Evolutionary conservation across 2,329 filamentous ascomycete species (phyloP).

Genomic region (Fusarium anguioides): DNA sequence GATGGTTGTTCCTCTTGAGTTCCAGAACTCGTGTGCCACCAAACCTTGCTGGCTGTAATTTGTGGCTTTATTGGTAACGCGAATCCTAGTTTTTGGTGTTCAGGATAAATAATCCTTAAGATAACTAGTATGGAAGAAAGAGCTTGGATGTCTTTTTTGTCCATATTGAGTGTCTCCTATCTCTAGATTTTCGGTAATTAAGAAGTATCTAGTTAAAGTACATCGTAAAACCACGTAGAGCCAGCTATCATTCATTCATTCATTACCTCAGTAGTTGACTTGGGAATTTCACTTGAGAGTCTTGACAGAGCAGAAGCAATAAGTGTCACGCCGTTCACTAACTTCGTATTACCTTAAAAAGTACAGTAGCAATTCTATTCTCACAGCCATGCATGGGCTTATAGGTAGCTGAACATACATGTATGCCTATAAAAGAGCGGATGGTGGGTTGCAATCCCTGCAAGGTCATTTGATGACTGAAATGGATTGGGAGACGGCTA

Average conservation of each 20-base stretch:
- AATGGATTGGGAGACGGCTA: neutral
- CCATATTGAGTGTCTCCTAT: neutral
- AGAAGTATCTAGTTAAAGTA: neutral
- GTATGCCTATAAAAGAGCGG: neutral
- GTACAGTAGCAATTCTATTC: no score
- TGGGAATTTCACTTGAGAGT: neutral
- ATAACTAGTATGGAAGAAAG: neutral
- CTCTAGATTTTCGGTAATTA: neutral
- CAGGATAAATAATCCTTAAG: neutral
- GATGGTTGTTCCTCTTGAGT: constrained; percentile 34
- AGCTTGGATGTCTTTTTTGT: neutral
- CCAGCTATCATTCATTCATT: no score
- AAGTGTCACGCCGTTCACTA: neutral
- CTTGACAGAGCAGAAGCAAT: neutral
- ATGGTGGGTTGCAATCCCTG: neutral
- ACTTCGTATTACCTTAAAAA: neutral
- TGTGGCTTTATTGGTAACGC: neutral
- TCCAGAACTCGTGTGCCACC: constrained; percentile 41
- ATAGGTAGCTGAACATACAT: neutral
- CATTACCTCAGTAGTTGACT: no score
- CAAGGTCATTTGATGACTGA: neutral
- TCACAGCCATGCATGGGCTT: neutral
- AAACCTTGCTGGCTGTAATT: constrained; percentile 10
- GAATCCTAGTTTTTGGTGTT: no score
- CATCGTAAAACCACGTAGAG: no score